Evolutionary conservation across 495 filamentous ascomycete species (phyloP).

Genomic region (Hyaloscypha hepaticicola): DNA sequence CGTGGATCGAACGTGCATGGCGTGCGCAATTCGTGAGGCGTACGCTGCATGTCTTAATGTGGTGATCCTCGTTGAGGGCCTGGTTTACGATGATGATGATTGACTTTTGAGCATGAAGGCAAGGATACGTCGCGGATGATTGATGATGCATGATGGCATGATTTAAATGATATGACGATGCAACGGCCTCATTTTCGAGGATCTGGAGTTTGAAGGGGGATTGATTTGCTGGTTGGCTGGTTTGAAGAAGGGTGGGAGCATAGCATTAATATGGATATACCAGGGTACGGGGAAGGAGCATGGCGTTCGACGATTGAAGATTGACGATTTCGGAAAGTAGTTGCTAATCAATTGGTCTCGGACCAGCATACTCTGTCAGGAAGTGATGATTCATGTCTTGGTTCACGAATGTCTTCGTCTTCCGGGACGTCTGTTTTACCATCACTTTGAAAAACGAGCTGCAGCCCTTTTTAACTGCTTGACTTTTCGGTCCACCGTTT

Average conservation of each 20-base stretch:
- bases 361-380: too few relatives aligned
- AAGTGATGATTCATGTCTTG: too few relatives aligned
- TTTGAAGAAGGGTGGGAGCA: not conserved
- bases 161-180: not conserved
- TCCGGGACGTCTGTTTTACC: too few relatives aligned
- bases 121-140: not conserved
- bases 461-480: too few relatives aligned
- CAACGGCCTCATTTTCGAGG: not conserved
- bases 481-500: too few relatives aligned
- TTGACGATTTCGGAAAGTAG: not conserved
- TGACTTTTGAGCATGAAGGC: not conserved
- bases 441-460: too few relatives aligned
- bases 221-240: constrained; percentile 8
- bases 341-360: not conserved
- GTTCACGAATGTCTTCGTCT: too few relatives aligned
- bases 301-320: not conserved
- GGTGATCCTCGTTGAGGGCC: constrained; percentile 59
- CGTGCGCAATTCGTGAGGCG: constrained; percentile 68
- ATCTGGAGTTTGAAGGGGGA: not conserved
- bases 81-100: constrained; percentile 6
- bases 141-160: not conserved
- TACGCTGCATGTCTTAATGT: constrained; percentile 69
- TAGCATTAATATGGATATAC: constrained; percentile 1
- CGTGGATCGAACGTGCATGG: constrained; percentile 64
- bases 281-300: not conserved